Evolutionary conservation across 2,329 filamentous ascomycete species (phyloP).

Genomic region (Sphaerulina musiva): DNA sequence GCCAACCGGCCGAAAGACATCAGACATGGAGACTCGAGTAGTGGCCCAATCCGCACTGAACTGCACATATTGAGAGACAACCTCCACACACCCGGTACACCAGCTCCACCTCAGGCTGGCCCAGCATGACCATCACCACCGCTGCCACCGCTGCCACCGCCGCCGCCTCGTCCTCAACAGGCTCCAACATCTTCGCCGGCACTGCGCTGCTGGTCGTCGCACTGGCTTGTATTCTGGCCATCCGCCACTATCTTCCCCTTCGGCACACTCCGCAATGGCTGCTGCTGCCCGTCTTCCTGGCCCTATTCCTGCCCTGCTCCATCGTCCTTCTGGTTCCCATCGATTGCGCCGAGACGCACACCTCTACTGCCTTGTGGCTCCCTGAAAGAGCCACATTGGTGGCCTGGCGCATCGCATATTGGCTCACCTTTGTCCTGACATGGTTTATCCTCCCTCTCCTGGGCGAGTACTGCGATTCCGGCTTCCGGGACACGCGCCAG

Average conservation of each 20-base stretch:
- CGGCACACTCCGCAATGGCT: conserved; percentile 87
- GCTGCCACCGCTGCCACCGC: not conserved
- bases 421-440: conserved; percentile 90
- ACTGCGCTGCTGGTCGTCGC: conserved; percentile 68
- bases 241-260: conserved; percentile 84
- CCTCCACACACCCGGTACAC: too few relatives aligned
- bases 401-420: conserved; percentile 92
- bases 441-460: conserved; percentile 94
- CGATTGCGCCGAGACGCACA: conserved; percentile 59
- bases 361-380: conserved; percentile 76
- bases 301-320: conserved; percentile 84
- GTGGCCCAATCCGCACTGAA: too few relatives aligned
- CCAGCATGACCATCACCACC: not conserved
- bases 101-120: too few relatives aligned
- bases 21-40: not conserved
- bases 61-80: too few relatives aligned
- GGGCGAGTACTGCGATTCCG: conserved; percentile 89
- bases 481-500: conserved; percentile 78
- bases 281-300: conserved; percentile 86
- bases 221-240: conserved; percentile 69
- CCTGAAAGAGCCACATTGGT: conserved; percentile 71
- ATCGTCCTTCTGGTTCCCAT: conserved; percentile 91
- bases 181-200: conserved; percentile 72
- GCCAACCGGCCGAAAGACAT: not conserved
- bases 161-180: conserved; percentile 51